Base-by-base conservation (phyloP, 257 asterid species). In the Solanum sejunctum region DNA sequence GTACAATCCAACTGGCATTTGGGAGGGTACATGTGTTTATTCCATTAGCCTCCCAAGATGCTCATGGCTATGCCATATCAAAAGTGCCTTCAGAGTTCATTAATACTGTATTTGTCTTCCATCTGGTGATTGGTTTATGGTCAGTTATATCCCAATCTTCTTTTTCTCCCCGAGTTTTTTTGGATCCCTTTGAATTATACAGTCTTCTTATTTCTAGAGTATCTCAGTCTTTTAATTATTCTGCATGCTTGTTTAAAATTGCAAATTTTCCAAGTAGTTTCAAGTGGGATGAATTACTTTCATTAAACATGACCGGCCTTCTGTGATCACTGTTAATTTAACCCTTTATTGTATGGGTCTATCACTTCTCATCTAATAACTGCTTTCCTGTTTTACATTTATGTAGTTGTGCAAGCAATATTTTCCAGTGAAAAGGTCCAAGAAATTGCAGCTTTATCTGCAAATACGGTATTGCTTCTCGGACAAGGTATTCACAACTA, bases 361-460 rank as follows among this genome's bases (percentile, higher is more conserved):
- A 47, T 51, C 58, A 23, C 15, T 75, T 77, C 32, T 28, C 32
- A 28, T 28, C 32, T 28, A 28, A 28, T 28, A 28, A 28, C 32
- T 28, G 32, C 28, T 3, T 43, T 71, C 83, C 17, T 67, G 23
- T n/a, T 84, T 83, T 63, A 49, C 15, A 15, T 60, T 86, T 85
- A 63, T n/a, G 64, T 88, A 95, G 98, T 91, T 85, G 83, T 75
- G 9, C 95, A 90, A 84, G 92, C 94, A 86, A 91, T 95, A 86
- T 95, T 95, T 87, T 18, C 91, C 81, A 85, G 95, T 86, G 98
- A 94, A 87, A 95, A 92, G 91, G 89, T 93, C 88, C 96, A 90
- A 88, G 97, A 93, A 67, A 86, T 95, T 66, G 88, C 89, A 85
- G 93, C 98, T 72, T 84, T 93, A 84, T 84, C 93, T 87, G 90